Evolutionary conservation across 2,329 filamentous ascomycete species (phyloP), one percentile per base, ranked within the genome.

Genomic region (Xylaria sp.): DNA sequence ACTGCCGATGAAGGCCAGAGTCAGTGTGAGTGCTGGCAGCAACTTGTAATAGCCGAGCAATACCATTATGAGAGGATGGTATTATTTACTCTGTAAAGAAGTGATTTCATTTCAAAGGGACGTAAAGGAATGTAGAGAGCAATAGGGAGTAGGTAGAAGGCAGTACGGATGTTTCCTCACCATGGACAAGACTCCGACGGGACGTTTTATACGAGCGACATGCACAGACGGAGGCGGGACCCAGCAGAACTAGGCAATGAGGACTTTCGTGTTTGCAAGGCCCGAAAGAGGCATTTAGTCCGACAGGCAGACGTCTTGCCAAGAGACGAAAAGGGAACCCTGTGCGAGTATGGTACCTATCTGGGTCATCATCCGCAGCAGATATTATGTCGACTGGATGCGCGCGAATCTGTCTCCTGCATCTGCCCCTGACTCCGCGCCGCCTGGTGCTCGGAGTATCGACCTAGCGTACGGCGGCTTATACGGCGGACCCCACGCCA

Each of bases 1-100:
- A 64, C 62, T 46, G 42, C 42, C 59, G 10, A 62, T 48, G 30
- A 62, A 54, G 2, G 53, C 37, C 16, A 62, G 13, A 13, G 53
- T 34, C 37, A 62, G 53, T 16, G 9, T 44, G 10, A 53, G 9
- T 39, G 57, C 48, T 18, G 35, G 54, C 34, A 59, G 30, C 13
- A 58, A 13, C 54, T 49, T 59, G 10, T 37, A 49, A 18, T 9
- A 49, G 52, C 54, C 19, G 11, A 23, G 23, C 6, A 50, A 51
- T 47, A 47, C 11, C 61, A 61, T 63, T 10, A 13, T 54, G 35
- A 56, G 16, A 23, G 42, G 8, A 51, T 23, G 11, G 34, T 34
- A 51, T 54, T 42, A n/a, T 58, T 13, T 37, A 42, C 37, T 57
- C 44, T 35, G 18, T 18, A 37, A 1, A 54, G 47, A 18, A 18